phyloP scores from a whole-genome alignment of 2,329 filamentous ascomycete genomes.

The Chrysosporium queenslandicum region DNA sequence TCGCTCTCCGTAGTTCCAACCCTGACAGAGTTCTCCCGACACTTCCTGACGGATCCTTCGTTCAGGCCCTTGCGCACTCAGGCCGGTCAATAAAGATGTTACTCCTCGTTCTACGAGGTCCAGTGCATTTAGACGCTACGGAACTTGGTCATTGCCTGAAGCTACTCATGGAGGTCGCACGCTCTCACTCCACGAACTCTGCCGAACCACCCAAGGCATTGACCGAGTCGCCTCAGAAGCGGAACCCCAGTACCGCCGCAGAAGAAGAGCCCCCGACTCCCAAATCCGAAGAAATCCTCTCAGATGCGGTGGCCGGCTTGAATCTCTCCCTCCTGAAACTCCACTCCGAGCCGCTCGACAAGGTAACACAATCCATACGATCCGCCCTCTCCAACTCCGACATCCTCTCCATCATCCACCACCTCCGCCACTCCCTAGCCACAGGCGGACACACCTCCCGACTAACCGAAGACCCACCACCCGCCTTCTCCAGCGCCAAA shows the following conservation, averaged over 20 bases:
- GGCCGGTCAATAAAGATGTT: slow-evolving; percentile 34
- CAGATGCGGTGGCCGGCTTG: slow-evolving; percentile 31
- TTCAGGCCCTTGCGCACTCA: slow-evolving; percentile 31
- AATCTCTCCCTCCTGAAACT: slow-evolving; percentile 32
- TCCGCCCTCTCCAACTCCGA: slow-evolving; percentile 33
- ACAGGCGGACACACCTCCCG: slow-evolving; percentile 35
- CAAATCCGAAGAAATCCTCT: slow-evolving; percentile 20
- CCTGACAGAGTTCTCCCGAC: slow-evolving; percentile 29
- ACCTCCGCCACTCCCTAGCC: slow-evolving; percentile 36
- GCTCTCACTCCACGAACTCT: slow-evolving; percentile 26
- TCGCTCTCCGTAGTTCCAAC: slow-evolving; percentile 29
- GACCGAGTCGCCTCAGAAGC: slow-evolving; percentile 22
- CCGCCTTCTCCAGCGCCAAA: slow-evolving; percentile 29
- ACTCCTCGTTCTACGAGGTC: slow-evolving; percentile 29
- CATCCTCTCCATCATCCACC: slow-evolving; percentile 33
- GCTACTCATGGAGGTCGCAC: slow-evolving; percentile 32
- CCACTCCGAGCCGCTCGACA: slow-evolving; percentile 26
- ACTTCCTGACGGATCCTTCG: slow-evolving; percentile 32
- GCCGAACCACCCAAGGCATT: slow-evolving; percentile 28
- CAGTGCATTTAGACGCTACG: slow-evolving; percentile 28
- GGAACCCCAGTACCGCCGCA: slow-evolving; percentile 12
- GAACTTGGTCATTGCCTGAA: slow-evolving; percentile 35
- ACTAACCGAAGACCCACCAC: slow-evolving; percentile 33
- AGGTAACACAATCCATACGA: slow-evolving; percentile 29
- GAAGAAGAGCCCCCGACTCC: slow-evolving; percentile 16